Conservation (phyloP, 306 rosid genomes). For the Sechiopsis laciniata region DNA sequence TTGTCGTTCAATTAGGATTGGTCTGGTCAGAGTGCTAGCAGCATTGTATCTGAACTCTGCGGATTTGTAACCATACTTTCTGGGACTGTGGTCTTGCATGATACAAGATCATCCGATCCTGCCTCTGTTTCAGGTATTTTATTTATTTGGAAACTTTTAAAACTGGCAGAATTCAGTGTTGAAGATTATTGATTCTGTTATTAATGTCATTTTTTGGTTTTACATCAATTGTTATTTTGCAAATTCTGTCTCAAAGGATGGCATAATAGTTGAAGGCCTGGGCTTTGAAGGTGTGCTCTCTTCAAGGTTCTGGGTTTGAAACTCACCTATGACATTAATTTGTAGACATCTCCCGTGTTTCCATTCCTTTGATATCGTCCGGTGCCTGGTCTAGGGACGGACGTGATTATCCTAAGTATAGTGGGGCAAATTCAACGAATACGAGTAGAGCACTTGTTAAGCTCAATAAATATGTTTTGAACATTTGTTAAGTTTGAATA, state of each 20-base stretch:
- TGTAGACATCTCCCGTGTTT: too few species aligned
- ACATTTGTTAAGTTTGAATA: not conserved
- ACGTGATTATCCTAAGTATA: too few species aligned
- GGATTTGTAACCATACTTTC: conserved; percentile 83
- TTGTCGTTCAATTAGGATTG: conserved; percentile 46
- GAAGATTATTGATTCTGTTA: not conserved
- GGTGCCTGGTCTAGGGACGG: too few species aligned
- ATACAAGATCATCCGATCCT: conserved; percentile 63
- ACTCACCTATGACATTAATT: too few species aligned
- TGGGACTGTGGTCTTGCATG: conserved; percentile 73
- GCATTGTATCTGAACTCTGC: conserved; percentile 71
- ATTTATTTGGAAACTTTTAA: conserved; percentile 17
- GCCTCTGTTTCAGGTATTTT: conserved; percentile 50
- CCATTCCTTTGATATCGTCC: too few species aligned
- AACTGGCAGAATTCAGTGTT: conserved; percentile 18
- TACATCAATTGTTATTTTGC: not conserved
- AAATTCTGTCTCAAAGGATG: too few species aligned
- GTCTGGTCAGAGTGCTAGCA: conserved; percentile 83
- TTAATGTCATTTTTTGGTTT: not conserved
- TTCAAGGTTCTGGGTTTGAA: too few species aligned
- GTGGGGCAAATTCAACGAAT: too few species aligned
- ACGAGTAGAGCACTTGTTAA: not conserved
- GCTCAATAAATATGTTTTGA: not conserved
- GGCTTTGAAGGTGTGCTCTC: too few species aligned
- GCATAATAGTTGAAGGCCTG: too few species aligned